Evolutionary conservation across 2,329 filamentous ascomycete genomes (phyloP), one percentile per base, ranked within the genome.

Genomic region (Pseudogymnoascus pannorum): DNA sequence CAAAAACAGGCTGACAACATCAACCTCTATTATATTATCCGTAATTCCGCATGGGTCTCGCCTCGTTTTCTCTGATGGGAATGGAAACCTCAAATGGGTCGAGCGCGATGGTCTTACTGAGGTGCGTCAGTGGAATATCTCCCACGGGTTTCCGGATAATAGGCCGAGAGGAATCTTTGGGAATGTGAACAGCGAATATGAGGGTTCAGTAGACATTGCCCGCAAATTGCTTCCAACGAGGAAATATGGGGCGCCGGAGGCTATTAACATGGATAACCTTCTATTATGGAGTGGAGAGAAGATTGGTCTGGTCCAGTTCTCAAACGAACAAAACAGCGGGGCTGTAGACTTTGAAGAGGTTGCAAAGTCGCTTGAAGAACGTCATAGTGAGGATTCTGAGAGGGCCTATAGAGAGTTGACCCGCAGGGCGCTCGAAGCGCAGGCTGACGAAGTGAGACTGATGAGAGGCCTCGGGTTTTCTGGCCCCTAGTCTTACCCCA

Each of bases 251-350:
- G 69, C 68, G 4, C 74, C 74, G 4, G 64, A 63, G 38, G 44
- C 63, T 51, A 68, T 77, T 35, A 84, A 83, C 66, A 72, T 83
- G 58, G 86, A 91, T 68, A 87, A 93, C 67, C 74, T 97, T 11
- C 73, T 96, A 3, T 79, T 96, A 54, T 96, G 92, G 92, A 96
- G 92, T 0, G 92, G 91, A 16, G 91, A 96, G 62, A 87, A 86
- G 65, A 76, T 96, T 54, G 92, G 91, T 0, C 78, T 94, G 62
- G 73, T 95, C 18, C 79, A 76, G 60, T 89, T 89, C 70, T 83
- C 85, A 1, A 75, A 77, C 38, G 70, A 74, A 68, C 73, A 79
- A 4, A 76, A 79, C 0, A 83, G 81, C 65, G 73, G 70, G 6
- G 70, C 77, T 0, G 76, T 79, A 6, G 80, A 81, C 58, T 85